Percentiles rank a stretch among this genome's conserved stretches.
Evolutionary conservation across 2,329 filamentous ascomycete species (phyloP).

Genomic region (Falciphora oryzae): DNA sequence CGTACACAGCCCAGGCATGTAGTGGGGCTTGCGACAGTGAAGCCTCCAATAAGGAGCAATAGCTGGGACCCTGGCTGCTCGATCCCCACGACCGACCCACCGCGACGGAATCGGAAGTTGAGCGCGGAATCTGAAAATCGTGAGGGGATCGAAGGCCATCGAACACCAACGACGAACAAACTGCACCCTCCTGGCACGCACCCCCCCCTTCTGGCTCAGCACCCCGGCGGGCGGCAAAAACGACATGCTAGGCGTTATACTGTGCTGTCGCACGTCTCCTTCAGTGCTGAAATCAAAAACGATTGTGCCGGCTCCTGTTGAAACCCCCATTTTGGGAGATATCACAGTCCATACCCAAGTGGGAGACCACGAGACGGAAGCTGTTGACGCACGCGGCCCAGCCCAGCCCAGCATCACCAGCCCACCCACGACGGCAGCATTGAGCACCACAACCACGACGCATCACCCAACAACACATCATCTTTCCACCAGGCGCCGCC

Average conservation of each 20-base stretch:
- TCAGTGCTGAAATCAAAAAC: background rate
- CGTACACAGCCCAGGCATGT: background rate
- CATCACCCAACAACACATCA: background rate
- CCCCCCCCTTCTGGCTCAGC: background rate
- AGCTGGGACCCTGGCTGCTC: background rate
- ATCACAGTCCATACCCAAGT: background rate
- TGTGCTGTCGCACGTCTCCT: background rate
- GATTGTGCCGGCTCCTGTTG: background rate
- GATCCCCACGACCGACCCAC: background rate
- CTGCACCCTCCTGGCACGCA: background rate
- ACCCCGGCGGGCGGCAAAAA: background rate
- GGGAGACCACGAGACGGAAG: background rate
- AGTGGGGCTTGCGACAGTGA: background rate
- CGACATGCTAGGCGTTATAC: background rate
- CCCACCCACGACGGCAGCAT: background rate
- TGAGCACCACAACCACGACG: background rate
- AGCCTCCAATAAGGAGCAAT: background rate
- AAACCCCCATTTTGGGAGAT: background rate
- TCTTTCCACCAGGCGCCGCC: background rate
- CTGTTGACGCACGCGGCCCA: background rate
- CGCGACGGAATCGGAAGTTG: background rate
- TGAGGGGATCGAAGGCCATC: conserved; percentile 5
- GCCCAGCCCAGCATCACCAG: background rate
- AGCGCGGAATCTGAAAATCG: conserved; percentile 1
- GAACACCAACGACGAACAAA: background rate